Percentiles rank a stretch among this genome's conserved stretches.
These are phyloP conservation scores for Penicillium sp. DNA, from an alignment of 2,329 filamentous ascomycete genomes.

Conservation along the genomic window DNA sequence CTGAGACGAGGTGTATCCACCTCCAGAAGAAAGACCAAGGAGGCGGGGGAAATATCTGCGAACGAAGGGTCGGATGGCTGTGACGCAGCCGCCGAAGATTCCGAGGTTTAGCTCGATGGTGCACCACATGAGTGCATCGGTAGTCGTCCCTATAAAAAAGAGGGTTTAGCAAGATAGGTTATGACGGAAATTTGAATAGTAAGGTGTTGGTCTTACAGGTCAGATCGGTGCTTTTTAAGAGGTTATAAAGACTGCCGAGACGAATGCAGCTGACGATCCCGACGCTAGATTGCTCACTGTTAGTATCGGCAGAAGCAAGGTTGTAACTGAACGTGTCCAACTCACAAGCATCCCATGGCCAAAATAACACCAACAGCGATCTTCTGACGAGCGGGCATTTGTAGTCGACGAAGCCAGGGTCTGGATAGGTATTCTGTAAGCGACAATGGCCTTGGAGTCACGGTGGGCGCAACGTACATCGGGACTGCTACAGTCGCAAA, in stretches of 20 bases:
- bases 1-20: constrained; percentile 9
- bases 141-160: constrained; percentile 27
- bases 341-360: constrained; percentile 36
- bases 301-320: neutral
- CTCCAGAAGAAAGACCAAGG: constrained; percentile 29
- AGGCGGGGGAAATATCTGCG: constrained; percentile 34
- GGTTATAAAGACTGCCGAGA: constrained; percentile 27
- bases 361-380: constrained; percentile 34
- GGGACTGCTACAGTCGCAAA: constrained; percentile 35
- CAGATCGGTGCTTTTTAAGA: constrained; percentile 30
- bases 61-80: constrained; percentile 36
- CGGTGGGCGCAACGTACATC: constrained; percentile 27
- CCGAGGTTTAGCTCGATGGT: constrained; percentile 36
- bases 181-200: neutral
- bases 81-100: constrained; percentile 35
- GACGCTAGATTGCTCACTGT: constrained; percentile 24
- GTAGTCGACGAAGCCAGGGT: constrained; percentile 35
- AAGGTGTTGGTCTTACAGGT: constrained; percentile 25
- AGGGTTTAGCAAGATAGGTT: neutral
- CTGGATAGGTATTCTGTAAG: constrained; percentile 17
- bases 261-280: constrained; percentile 38
- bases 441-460: neutral
- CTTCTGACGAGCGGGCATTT: constrained; percentile 37
- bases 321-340: neutral
- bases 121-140: constrained; percentile 33